A percentile compares a stretch with the other conserved stretches of the same genome.
phyloP scores from a whole-genome alignment of 2,329 filamentous ascomycete genomes.

The Xylariaceae sp. region DNA sequence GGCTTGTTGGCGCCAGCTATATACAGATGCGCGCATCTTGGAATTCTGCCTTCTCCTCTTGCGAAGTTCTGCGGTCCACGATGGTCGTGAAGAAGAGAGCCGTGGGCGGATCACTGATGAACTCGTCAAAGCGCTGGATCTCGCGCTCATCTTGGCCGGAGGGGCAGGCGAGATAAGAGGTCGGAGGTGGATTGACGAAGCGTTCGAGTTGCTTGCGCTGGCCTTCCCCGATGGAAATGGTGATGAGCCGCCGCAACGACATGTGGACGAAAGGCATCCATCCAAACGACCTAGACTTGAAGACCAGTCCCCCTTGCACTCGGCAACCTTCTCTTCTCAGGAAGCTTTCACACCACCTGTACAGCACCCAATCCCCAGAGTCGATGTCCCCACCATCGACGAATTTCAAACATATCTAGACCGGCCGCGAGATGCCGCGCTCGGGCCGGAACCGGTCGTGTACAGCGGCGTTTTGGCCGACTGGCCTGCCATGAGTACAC shows the following conservation, averaged over 20 bases:
- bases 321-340: slow-evolving; percentile 29
- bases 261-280: slow-evolving; percentile 12
- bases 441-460: slow-evolving; percentile 59
- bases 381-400: slow-evolving; percentile 49
- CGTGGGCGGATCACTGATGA: slow-evolving; percentile 41
- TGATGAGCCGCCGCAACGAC: too few relatives aligned
- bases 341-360: slow-evolving; percentile 43
- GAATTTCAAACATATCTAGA: slow-evolving; percentile 60
- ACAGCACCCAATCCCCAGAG: slow-evolving; percentile 37
- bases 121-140: slow-evolving; percentile 66
- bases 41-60: slow-evolving; percentile 45
- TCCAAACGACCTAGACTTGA: slow-evolving; percentile 18
- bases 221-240: slow-evolving; percentile 8
- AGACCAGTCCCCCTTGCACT: background rate
- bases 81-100: background rate
- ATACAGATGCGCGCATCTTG: slow-evolving; percentile 66
- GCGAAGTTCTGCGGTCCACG: slow-evolving; percentile 8
- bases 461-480: slow-evolving; percentile 60
- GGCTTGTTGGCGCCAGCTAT: slow-evolving; percentile 64
- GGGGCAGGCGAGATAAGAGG: slow-evolving; percentile 52
- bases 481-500: slow-evolving; percentile 72
- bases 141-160: slow-evolving; percentile 71
- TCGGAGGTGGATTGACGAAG: slow-evolving; percentile 46
- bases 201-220: slow-evolving; percentile 40
- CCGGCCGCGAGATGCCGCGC: slow-evolving; percentile 32